Conservation (phyloP, 371 early-diverging fungal genomes). For the Lichtheimia ornata region DNA sequence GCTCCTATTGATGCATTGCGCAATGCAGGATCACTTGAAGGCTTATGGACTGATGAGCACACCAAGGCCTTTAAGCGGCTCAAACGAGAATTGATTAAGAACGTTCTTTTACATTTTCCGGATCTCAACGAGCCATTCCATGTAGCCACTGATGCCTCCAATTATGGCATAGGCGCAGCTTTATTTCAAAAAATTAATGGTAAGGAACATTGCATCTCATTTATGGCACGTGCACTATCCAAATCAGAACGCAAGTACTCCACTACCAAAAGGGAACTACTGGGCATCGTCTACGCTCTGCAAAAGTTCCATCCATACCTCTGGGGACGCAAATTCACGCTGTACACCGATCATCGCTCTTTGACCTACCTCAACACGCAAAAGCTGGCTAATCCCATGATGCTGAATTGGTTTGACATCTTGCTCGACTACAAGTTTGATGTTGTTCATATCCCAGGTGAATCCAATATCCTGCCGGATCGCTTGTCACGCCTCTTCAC, state of each 20-base stretch:
- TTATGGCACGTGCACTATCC: constrained; percentile 16
- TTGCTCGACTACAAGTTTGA: constrained; percentile 23
- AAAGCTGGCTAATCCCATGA: constrained; percentile 23
- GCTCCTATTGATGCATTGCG: constrained; percentile 25
- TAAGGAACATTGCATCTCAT: constrained; percentile 16
- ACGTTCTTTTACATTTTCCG: constrained; percentile 13
- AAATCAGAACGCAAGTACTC: too few relatives aligned
- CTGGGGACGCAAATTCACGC: constrained; percentile 22
- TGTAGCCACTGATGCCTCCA: constrained; percentile 45
- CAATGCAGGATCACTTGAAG: neutral
- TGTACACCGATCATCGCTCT: constrained; percentile 24
- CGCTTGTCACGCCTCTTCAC: constrained; percentile 18
- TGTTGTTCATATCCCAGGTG: constrained; percentile 26
- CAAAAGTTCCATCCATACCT: constrained; percentile 26
- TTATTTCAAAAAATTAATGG: neutral
- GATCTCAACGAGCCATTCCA: constrained; percentile 25
- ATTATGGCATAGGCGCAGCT: constrained; percentile 35
- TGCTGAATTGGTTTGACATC: constrained; percentile 28
- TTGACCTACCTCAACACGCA: constrained; percentile 23
- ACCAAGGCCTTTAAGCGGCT: constrained; percentile 8
- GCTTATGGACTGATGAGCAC: constrained; percentile 13
- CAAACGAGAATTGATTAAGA: constrained; percentile 6
- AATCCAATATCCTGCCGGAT: constrained; percentile 23
- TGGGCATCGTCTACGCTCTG: constrained; percentile 15
- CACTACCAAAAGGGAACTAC: constrained; percentile 13